phyloP scores from a whole-genome alignment of 139 green algal genomes.

The Chlorella sp. region DNA sequence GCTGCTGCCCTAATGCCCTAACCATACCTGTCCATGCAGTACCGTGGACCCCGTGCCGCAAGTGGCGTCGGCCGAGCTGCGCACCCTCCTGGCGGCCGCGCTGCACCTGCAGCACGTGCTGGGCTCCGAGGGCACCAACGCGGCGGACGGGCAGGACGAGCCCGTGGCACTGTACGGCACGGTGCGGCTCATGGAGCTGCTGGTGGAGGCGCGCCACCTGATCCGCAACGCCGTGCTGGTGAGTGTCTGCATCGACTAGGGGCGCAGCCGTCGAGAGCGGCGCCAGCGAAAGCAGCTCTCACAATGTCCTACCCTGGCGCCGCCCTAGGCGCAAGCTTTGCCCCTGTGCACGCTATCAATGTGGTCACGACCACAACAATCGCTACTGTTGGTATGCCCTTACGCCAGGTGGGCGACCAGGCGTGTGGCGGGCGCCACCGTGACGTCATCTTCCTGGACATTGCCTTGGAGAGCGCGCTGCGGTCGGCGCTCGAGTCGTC shows the following conservation, averaged over 20 bases:
- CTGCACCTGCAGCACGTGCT: constrained; percentile 30
- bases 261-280: too few relatives aligned
- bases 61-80: constrained; percentile 28
- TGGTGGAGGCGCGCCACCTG: constrained; percentile 17
- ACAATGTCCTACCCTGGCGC: too few relatives aligned
- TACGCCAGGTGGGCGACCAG: constrained; percentile 16
- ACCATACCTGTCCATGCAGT: too few relatives aligned
- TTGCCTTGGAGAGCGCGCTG: constrained; percentile 47
- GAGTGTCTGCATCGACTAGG: too few relatives aligned
- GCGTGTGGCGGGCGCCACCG: constrained; percentile 36
- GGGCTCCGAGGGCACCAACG: neutral
- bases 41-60: constrained; percentile 19
- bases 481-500: constrained; percentile 34
- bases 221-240: neutral
- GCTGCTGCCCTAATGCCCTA: too few relatives aligned
- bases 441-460: constrained; percentile 66
- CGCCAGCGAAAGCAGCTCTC: too few relatives aligned
- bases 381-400: too few relatives aligned
- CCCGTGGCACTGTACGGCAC: neutral
- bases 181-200: constrained; percentile 21
- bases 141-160: neutral
- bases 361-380: too few relatives aligned
- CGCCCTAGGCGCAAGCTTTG: too few relatives aligned
- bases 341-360: too few relatives aligned
- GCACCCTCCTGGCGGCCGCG: constrained; percentile 21